phyloP scores from a whole-genome alignment of 768 basidiomycete genomes.

The Calvatia gigantea region DNA sequence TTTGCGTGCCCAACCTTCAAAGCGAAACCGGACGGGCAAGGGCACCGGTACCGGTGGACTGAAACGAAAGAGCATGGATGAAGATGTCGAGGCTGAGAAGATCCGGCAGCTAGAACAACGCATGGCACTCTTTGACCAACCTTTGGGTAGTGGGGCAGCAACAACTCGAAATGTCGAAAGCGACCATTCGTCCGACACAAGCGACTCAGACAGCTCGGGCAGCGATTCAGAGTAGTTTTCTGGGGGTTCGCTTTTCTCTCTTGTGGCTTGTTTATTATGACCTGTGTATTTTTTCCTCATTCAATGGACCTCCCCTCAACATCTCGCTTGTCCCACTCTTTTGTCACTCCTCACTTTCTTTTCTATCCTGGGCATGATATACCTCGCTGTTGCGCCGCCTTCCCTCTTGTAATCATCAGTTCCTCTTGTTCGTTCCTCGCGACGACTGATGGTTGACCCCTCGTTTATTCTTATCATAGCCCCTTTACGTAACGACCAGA shows the following conservation, averaged over 20 bases:
- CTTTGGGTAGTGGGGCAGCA: slow-evolving; percentile 35
- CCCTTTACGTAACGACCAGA: not conserved
- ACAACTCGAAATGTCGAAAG: slow-evolving; percentile 50
- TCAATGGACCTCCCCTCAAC: slow-evolving; percentile 9
- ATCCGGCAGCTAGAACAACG: slow-evolving; percentile 89
- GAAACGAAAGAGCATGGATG: slow-evolving; percentile 95
- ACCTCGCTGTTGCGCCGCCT: slow-evolving; percentile 17
- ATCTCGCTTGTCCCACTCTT: not conserved
- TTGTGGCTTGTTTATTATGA: slow-evolving; percentile 17
- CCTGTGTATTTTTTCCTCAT: slow-evolving; percentile 35
- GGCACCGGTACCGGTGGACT: slow-evolving; percentile 86
- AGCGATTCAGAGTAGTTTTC: slow-evolving; percentile 69
- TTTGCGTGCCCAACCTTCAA: slow-evolving; percentile 54
- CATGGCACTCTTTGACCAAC: slow-evolving; percentile 77
- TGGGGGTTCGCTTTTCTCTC: slow-evolving; percentile 14
- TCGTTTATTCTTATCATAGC: not conserved
- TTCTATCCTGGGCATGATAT: slow-evolving; percentile 9
- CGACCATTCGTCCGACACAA: slow-evolving; percentile 78
- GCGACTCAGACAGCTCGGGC: slow-evolving; percentile 75
- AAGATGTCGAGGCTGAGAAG: slow-evolving; percentile 93
- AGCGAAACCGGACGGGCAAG: slow-evolving; percentile 65
- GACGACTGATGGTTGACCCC: not conserved
- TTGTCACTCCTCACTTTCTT: slow-evolving; percentile 12
- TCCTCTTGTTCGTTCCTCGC: not conserved
- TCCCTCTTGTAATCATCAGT: slow-evolving; percentile 10